These are phyloP conservation scores for Colletotrichum shisoi DNA, from an alignment of 2,329 filamentous ascomycete species.

Conservation along the genomic window DNA sequence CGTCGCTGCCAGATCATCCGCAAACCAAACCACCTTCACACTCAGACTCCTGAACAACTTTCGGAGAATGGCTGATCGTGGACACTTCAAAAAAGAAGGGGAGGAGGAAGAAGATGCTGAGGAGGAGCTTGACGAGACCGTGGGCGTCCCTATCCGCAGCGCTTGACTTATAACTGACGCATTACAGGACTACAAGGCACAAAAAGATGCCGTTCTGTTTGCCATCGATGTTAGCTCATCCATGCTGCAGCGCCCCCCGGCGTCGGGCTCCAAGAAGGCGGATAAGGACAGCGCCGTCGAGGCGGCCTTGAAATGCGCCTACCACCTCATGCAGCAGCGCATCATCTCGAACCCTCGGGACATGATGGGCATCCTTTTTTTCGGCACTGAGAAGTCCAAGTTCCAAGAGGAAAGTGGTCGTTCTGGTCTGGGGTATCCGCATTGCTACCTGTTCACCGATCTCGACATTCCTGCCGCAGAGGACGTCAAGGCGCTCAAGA, in stretches of 20 bases:
- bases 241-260: slow-evolving; percentile 77
- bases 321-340: slow-evolving; percentile 94
- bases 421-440: slow-evolving; percentile 74
- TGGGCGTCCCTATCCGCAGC: slow-evolving; percentile 47
- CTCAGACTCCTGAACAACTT: background rate
- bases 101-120: slow-evolving; percentile 68
- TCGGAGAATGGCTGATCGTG: slow-evolving; percentile 48
- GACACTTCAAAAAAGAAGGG: slow-evolving; percentile 60
- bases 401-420: slow-evolving; percentile 73
- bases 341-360: slow-evolving; percentile 97
- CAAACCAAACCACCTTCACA: background rate
- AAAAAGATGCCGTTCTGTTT: slow-evolving; percentile 98
- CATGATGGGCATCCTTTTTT: slow-evolving; percentile 95
- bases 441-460: slow-evolving; percentile 91
- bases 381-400: slow-evolving; percentile 85
- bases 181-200: slow-evolving; percentile 80
- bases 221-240: slow-evolving; percentile 90
- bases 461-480: slow-evolving; percentile 85
- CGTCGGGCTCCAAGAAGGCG: slow-evolving; percentile 74
- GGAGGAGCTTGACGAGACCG: slow-evolving; percentile 67
- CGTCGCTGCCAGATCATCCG: background rate
- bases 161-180: slow-evolving; percentile 30
- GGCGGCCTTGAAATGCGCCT: slow-evolving; percentile 91
- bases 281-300: slow-evolving; percentile 79
- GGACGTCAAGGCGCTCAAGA: slow-evolving; percentile 82